phyloP scores from a whole-genome alignment of 305 asterid genomes.

The Fraxinus angustifolia region DNA sequence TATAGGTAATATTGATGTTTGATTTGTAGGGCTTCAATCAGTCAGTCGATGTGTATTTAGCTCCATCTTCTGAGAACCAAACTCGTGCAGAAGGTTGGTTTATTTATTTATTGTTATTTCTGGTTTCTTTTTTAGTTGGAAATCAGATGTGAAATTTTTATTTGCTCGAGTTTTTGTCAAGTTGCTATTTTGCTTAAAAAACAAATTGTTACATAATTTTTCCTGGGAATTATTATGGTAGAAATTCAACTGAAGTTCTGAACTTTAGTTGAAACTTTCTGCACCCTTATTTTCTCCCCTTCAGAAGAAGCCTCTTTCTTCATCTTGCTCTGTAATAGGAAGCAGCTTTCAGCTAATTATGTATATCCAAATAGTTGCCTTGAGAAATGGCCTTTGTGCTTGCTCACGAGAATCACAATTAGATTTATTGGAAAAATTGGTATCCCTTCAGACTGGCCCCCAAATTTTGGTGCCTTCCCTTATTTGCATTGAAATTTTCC shows the following conservation, averaged over 20 bases:
- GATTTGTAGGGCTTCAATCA: constrained; percentile 31
- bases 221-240: neutral
- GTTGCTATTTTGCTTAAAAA: neutral
- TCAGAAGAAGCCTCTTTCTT: neutral
- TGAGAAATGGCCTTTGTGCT: neutral
- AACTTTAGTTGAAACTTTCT: neutral
- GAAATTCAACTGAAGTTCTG: neutral
- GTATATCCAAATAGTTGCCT: neutral
- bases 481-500: neutral
- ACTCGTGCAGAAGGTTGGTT: constrained; percentile 37
- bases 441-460: neutral
- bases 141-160: neutral
- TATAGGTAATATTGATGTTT: neutral
- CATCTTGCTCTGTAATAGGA: neutral
- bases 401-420: neutral
- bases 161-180: neutral
- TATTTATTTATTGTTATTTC: constrained; percentile 2
- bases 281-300: neutral
- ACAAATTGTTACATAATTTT: neutral
- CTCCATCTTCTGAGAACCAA: constrained; percentile 35
- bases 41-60: constrained; percentile 27
- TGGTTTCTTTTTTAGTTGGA: constrained; percentile 8
- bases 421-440: neutral
- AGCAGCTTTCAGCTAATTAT: neutral
- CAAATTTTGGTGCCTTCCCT: neutral